These are phyloP conservation scores for Mycena rebaudengoi DNA, from an alignment of 768 basidiomycete species.

Conservation along the genomic window DNA sequence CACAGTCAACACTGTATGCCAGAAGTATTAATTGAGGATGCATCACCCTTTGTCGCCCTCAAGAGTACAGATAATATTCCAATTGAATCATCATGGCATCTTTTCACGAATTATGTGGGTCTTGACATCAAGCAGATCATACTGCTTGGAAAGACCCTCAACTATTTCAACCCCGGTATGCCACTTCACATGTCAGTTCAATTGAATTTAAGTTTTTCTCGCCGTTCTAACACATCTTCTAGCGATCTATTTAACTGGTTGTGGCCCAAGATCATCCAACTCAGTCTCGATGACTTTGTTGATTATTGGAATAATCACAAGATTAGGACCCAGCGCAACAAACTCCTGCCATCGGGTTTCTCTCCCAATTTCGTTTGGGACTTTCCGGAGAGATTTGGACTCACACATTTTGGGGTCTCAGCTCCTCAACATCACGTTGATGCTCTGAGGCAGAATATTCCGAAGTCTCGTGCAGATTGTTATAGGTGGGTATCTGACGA, in stretches of 20 bases:
- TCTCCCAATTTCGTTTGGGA: slow-evolving; percentile 14
- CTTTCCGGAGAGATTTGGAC: slow-evolving; percentile 14
- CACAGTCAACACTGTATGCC: no score
- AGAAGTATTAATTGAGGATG: slow-evolving; percentile 1
- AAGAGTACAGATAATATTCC: no score
- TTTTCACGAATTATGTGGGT: slow-evolving; percentile 24
- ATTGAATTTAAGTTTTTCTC: not conserved
- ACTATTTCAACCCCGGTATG: not conserved
- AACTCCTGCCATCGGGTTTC: slow-evolving; percentile 18
- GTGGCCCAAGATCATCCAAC: slow-evolving; percentile 36
- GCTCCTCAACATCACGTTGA: not conserved
- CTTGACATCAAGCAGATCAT: slow-evolving; percentile 19
- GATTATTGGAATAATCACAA: slow-evolving; percentile 35
- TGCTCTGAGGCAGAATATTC: slow-evolving; percentile 6
- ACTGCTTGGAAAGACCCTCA: slow-evolving; percentile 2
- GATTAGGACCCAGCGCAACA: slow-evolving; percentile 11
- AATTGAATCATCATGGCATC: slow-evolving; percentile 34
- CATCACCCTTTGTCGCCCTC: slow-evolving; percentile 25
- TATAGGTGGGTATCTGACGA: slow-evolving; percentile 22
- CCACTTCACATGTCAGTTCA: slow-evolving; percentile 11
- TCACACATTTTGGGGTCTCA: not conserved
- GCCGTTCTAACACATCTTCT: not conserved
- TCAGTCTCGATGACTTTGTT: slow-evolving; percentile 26
- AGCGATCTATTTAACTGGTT: slow-evolving; percentile 34
- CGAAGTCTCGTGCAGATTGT: slow-evolving; percentile 20